phyloP scores from a whole-genome alignment of 2,329 filamentous ascomycete genomes.

The Polytolypa hystricis region DNA sequence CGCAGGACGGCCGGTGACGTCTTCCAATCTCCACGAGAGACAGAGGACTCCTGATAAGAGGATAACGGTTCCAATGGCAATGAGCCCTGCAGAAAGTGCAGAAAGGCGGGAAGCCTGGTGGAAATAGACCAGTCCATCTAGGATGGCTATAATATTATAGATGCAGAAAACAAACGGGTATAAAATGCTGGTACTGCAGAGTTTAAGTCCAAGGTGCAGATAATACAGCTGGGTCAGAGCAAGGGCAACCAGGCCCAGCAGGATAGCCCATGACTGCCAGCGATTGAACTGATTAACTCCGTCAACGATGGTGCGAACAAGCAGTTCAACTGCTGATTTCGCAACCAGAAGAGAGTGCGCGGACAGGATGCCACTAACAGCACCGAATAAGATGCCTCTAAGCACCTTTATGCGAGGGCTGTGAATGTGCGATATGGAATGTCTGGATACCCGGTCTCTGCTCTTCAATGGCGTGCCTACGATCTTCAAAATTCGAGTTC shows the following conservation, averaged over 20 bases:
- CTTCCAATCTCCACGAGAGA: slow-evolving; percentile 84
- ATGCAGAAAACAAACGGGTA: slow-evolving; percentile 98
- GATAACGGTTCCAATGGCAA: slow-evolving; percentile 75
- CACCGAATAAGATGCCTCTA: slow-evolving; percentile 77
- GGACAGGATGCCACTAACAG: slow-evolving; percentile 83
- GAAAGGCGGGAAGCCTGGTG: slow-evolving; percentile 72
- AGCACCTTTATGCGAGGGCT: slow-evolving; percentile 61
- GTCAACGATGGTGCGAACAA: slow-evolving; percentile 77
- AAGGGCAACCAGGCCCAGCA: slow-evolving; percentile 67
- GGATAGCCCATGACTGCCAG: slow-evolving; percentile 89
- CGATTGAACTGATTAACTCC: slow-evolving; percentile 85
- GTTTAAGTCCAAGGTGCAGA: slow-evolving; percentile 81
- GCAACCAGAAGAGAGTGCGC: slow-evolving; percentile 88
- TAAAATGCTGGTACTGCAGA: slow-evolving; percentile 88
- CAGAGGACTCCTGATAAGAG: slow-evolving; percentile 80
- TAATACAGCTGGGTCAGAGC: slow-evolving; percentile 91
- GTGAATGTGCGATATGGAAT: slow-evolving; percentile 23
- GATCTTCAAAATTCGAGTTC: slow-evolving; percentile 38
- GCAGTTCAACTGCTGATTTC: slow-evolving; percentile 89
- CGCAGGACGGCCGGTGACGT: slow-evolving; percentile 33
- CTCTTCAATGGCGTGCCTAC: slow-evolving; percentile 22
- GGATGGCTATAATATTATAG: slow-evolving; percentile 97
- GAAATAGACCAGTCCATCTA: slow-evolving; percentile 96
- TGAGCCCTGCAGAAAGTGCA: slow-evolving; percentile 56
- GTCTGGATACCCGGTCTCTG: slow-evolving; percentile 16